Evolutionary conservation across 192 early-diverging fungal genomes (phyloP), one percentile per base, ranked within the genome.

Genomic region (Phlyctochytrium planicorne): DNA sequence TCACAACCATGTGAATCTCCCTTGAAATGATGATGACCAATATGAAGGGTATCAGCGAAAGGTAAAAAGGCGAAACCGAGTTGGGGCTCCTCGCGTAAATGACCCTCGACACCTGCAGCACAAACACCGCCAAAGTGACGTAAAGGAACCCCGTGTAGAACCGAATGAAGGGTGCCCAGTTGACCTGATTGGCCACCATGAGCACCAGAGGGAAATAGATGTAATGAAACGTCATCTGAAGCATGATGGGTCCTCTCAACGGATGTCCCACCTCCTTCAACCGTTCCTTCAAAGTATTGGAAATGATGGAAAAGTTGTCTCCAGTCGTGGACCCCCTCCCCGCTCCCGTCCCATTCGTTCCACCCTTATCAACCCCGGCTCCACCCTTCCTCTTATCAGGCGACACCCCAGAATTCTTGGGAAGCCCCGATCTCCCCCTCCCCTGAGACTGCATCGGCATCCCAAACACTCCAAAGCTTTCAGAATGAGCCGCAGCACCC

Each of bases 141-240:
- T 68, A 78, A 3, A 80, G n/a, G 17, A 74, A 64, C 29, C 36
- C 64, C 65, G 56, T 63, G 65, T 75, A 77, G 47, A 74, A 63
- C 16, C 78, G 75, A 27, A 80, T 80, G 30, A 67, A 60, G 12
- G 68, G 69, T 10, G 73, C 63, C 77, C 77, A 79, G 17, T 52
- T 50, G 20, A 62, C 35, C 40, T 60, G 52, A 30, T 53, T 68
- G 3, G 77, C 77, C 17, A 75, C 55, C 27, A 0, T 37, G 6
- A 79, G 52, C n/a, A 77, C 27, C 20, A 78, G 23, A 1, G 71
- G 35, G 35, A 78, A 78, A 52, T 62, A 79, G 17, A 66, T 24
- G 67, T 79, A 79, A 59, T 77, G 77, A 24, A 61, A 29, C 12
- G 50, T 36, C 77, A 79, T 74, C 53, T 77, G 61, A 53, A 72